Base-by-base conservation (phyloP, 495 filamentous ascomycete species). In the Pseudevernia furfuracea region DNA sequence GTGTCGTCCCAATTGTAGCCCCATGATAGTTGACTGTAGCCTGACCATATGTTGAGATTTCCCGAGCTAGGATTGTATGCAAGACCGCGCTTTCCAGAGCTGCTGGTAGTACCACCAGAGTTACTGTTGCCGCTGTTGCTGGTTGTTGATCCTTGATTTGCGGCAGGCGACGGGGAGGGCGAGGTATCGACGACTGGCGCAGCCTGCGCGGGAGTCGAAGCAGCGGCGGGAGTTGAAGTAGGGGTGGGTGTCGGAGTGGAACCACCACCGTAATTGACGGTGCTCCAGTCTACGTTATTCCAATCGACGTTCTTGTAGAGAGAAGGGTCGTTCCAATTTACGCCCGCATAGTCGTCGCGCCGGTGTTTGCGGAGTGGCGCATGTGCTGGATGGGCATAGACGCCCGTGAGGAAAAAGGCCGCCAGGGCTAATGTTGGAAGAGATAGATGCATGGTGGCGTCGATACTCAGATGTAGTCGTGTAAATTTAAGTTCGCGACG, bases 1-100 rank as follows among this genome's bases (percentile, higher is more conserved):
- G 69, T 70, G 61, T 78, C 75, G 34, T 72, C 87, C 92, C 92
- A 96, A 85, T 94, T 90, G 44, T 70, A 72, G 48, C 64, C 71
- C 60, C 66, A 72, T n/a, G 68, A 56, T 17, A 70, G 60, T 23
- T 44, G 58, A 60, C 60, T 17, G 61, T 49, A 52, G 68, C 58
- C 1, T 34, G 61, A 38, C 66, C 66, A 67, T 23, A 63, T 57
- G 69, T 55, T 34, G 58, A 70, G 44, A 43, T 49, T 34, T 28
- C 67, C 41, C 52, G 63, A 67, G 52, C 58, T 58, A 58, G 57
- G 62, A 64, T 69, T 66, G 63, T 67, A 67, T 28, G 62, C 55
- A 65, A 68, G 64, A 49, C 66, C 60, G 65, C 60, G 60, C 56
- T 73, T 39, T 64, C 62, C 41, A 59, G 63, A 49, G 58, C 55